phyloP scores from a whole-genome alignment of 495 filamentous ascomycete genomes.

The Aspergillus carlsbadensis region DNA sequence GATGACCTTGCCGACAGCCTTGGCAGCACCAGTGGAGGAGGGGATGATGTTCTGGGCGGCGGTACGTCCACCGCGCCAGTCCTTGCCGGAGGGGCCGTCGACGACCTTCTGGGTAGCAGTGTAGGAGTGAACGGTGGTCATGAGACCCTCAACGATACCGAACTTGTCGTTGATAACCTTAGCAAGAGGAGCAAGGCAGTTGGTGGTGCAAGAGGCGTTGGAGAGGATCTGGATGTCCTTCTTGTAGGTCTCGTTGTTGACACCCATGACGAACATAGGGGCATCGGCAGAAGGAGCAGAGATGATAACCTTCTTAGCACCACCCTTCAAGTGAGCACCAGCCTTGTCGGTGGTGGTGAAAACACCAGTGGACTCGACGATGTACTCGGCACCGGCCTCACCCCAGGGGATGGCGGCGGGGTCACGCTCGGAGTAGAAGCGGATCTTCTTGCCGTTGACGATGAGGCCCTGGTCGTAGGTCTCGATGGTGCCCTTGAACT shows the following conservation, averaged over 20 bases:
- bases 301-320: slow-evolving; percentile 99
- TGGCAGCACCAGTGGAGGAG: slow-evolving; percentile 97
- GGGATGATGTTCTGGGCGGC: slow-evolving; percentile 99
- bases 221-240: slow-evolving; percentile 88
- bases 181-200: slow-evolving; percentile 98
- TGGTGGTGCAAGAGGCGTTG: slow-evolving; percentile 99
- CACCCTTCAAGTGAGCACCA: slow-evolving; percentile 92
- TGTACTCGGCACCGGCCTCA: slow-evolving; percentile 85
- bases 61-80: slow-evolving; percentile 98
- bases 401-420: slow-evolving; percentile 89
- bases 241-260: slow-evolving; percentile 93
- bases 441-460: slow-evolving; percentile 94
- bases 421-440: slow-evolving; percentile 93
- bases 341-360: slow-evolving; percentile 99
- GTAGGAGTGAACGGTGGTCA: slow-evolving; percentile 99
- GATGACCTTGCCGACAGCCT: slow-evolving; percentile 99
- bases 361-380: slow-evolving; percentile 98
- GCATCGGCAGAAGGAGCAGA: slow-evolving; percentile 98
- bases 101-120: slow-evolving; percentile 99
- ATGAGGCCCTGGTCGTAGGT: slow-evolving; percentile 71
- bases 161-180: slow-evolving; percentile 99
- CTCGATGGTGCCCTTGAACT: slow-evolving; percentile 89
- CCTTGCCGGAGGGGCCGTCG: slow-evolving; percentile 95
- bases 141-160: slow-evolving; percentile 96
- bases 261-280: slow-evolving; percentile 99